Conservation (phyloP, 352 stramenopile species). For the Pythium graminicola region DNA sequence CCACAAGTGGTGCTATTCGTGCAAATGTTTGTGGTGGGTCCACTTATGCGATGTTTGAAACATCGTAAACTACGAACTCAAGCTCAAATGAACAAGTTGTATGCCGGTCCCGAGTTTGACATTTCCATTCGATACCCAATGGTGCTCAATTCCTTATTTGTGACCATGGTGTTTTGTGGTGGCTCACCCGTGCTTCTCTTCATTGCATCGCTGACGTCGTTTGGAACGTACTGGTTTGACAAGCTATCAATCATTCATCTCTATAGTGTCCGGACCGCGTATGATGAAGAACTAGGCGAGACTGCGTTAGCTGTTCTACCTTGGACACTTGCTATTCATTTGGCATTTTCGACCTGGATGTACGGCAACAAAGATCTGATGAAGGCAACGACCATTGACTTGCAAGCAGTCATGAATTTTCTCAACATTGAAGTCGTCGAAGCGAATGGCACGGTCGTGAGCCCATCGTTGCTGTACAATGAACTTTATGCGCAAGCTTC, state of each 20-base stretch:
- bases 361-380: slow-evolving; percentile 72
- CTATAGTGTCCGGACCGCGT: slow-evolving; percentile 76
- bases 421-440: slow-evolving; percentile 19
- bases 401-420: slow-evolving; percentile 31
- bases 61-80: slow-evolving; percentile 52
- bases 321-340: slow-evolving; percentile 64
- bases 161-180: slow-evolving; percentile 80
- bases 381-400: slow-evolving; percentile 42
- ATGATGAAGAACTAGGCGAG: slow-evolving; percentile 71
- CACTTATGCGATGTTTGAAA: slow-evolving; percentile 36
- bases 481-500: slow-evolving; percentile 32
- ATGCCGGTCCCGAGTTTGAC: slow-evolving; percentile 63
- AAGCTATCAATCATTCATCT: slow-evolving; percentile 73
- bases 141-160: slow-evolving; percentile 80
- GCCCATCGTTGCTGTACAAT: slow-evolving; percentile 33
- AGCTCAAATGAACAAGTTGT: slow-evolving; percentile 71
- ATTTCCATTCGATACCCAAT: slow-evolving; percentile 76
- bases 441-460: slow-evolving; percentile 23
- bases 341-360: slow-evolving; percentile 81
- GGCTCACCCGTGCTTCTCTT: slow-evolving; percentile 75
- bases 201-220: slow-evolving; percentile 54
- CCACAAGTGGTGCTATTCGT: slow-evolving; percentile 60
- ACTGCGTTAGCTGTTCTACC: slow-evolving; percentile 47
- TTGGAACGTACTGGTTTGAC: slow-evolving; percentile 70
- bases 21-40: slow-evolving; percentile 52